Evolutionary conservation across 2,329 filamentous ascomycete genomes (phyloP).

Genomic region (Fusarium agapanthi): DNA sequence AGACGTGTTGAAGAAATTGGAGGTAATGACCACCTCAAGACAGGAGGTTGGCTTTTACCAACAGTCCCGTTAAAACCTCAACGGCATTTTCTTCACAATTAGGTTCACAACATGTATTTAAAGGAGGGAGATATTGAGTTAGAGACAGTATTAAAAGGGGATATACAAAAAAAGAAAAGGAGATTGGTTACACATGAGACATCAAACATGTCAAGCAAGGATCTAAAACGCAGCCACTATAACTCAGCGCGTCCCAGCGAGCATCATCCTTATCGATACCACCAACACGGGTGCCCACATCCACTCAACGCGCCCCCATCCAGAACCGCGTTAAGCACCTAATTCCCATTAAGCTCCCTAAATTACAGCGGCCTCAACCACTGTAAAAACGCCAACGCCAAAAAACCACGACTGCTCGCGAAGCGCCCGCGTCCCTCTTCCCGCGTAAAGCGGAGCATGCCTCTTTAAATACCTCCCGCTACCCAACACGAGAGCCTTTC

Average conservation of each 20-base stretch:
- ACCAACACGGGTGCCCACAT: neutral
- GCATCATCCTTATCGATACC: constrained; percentile 32
- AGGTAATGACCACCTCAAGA: constrained; percentile 9
- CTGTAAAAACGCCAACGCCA: constrained; percentile 30
- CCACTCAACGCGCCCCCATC: constrained; percentile 26
- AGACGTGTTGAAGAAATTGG: constrained; percentile 31
- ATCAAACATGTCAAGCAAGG: constrained; percentile 19
- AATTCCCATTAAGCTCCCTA: neutral
- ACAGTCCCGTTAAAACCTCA: neutral
- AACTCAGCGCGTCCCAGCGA: constrained; percentile 29
- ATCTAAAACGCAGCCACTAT: constrained; percentile 24
- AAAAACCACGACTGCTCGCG: constrained; percentile 26
- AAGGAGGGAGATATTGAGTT: neutral
- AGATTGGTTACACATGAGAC: neutral
- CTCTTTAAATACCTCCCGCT: constrained; percentile 39
- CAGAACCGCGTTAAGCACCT: constrained; percentile 29
- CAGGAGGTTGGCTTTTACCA: constrained; percentile 16
- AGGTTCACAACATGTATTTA: no score
- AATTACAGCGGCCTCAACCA: neutral
- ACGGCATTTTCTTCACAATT: neutral
- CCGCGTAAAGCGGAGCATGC: constrained; percentile 28
- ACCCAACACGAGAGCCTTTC: constrained; percentile 30
- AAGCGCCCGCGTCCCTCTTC: constrained; percentile 2
- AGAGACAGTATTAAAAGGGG: neutral
- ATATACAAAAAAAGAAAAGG: neutral